Conservation (phyloP, 1,284 basidiomycete species). For the Somion occarium region DNA sequence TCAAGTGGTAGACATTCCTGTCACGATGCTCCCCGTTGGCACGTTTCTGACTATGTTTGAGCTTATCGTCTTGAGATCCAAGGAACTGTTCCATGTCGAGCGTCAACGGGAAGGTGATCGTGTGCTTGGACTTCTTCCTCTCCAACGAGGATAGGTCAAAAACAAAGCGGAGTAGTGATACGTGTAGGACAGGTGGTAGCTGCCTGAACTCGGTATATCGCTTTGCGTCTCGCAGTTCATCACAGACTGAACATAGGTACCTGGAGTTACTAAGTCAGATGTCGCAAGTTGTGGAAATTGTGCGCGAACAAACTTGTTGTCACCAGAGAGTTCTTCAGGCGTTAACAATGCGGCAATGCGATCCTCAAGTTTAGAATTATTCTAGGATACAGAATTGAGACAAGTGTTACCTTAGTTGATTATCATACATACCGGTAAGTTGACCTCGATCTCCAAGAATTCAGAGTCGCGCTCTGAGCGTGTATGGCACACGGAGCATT, state of each 20-base stretch:
- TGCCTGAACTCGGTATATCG: slow-evolving; percentile 64
- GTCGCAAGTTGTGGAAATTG: background rate
- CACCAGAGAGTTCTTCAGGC: slow-evolving; percentile 70
- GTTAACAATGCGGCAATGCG: slow-evolving; percentile 58
- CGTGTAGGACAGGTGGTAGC: slow-evolving; percentile 83
- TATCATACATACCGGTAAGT: slow-evolving; percentile 51
- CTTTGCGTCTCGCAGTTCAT: slow-evolving; percentile 68
- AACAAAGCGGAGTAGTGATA: slow-evolving; percentile 85
- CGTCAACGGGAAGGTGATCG: slow-evolving; percentile 65
- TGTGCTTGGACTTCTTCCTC: slow-evolving; percentile 80
- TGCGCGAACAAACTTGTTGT: slow-evolving; percentile 59
- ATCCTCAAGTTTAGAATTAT: slow-evolving; percentile 67
- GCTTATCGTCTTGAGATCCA: slow-evolving; percentile 11
- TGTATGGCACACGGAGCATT: slow-evolving; percentile 65
- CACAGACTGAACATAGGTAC: slow-evolving; percentile 75
- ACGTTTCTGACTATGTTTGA: slow-evolving; percentile 12
- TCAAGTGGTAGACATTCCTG: slow-evolving; percentile 66
- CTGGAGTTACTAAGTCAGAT: slow-evolving; percentile 31
- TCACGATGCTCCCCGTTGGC: too few relatives aligned
- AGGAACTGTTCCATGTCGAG: slow-evolving; percentile 75
- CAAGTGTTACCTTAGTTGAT: background rate
- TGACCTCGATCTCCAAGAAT: slow-evolving; percentile 86
- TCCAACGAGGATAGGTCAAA: slow-evolving; percentile 75
- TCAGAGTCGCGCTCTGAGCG: slow-evolving; percentile 61
- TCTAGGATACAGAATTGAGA: slow-evolving; percentile 43